A percentile compares a stretch with the other conserved stretches of the same genome.
Conservation (phyloP, 345 rosid species). For the Salix caprea region DNA sequence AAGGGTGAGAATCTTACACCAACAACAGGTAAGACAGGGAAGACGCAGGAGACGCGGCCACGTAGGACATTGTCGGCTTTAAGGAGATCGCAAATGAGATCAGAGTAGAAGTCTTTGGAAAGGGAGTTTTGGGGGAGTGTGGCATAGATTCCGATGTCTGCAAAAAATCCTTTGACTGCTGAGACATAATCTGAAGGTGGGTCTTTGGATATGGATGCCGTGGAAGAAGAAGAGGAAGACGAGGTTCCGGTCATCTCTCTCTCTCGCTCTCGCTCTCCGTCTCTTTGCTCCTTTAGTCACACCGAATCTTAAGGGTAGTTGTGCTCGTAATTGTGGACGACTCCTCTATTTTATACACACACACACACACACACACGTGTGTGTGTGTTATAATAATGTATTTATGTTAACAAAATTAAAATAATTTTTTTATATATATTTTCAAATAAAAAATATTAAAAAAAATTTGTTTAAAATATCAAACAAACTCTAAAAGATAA, state of each 20-base stretch:
- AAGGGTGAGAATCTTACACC: slow-evolving; percentile 31
- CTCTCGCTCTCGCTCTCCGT: no score
- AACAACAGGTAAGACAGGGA: slow-evolving; percentile 48
- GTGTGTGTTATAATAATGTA: no score
- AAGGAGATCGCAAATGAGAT: slow-evolving; percentile 41
- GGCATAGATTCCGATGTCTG: slow-evolving; percentile 16
- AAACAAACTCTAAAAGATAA: no score
- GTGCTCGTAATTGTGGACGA: no score
- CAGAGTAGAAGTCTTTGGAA: slow-evolving; percentile 43
- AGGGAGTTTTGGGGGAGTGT: slow-evolving; percentile 19
- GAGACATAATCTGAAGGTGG: slow-evolving; percentile 13
- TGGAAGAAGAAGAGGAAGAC: neutral
- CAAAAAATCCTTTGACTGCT: slow-evolving; percentile 17
- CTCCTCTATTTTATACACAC: no score
- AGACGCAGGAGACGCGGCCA: slow-evolving; percentile 52
- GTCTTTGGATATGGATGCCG: slow-evolving; percentile 11
- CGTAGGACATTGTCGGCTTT: slow-evolving; percentile 37
- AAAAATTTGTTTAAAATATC: no score
- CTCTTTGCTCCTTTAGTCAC: no score
- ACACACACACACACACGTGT: no score
- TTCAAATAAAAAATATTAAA: no score
- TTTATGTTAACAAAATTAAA: no score
- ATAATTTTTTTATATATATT: no score
- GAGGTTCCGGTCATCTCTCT: neutral
- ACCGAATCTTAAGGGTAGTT: no score